These are phyloP conservation scores for Penicillium sp. DNA, from an alignment of 2,329 filamentous ascomycete genomes.

Conservation along the genomic window DNA sequence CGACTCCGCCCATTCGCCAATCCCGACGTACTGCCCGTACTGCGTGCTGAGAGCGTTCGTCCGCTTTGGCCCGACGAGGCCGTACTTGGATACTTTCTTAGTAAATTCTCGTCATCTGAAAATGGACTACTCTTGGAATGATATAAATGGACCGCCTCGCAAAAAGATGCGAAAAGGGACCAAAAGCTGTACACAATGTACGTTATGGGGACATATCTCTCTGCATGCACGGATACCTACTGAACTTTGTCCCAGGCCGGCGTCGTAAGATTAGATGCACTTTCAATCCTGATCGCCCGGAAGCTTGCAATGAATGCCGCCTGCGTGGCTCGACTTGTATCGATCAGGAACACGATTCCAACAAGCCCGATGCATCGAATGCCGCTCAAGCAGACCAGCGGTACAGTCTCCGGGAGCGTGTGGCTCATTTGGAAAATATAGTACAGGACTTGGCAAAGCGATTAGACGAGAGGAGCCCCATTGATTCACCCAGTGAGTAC, in stretches of 20 bases:
- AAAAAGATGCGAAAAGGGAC: conserved; percentile 45
- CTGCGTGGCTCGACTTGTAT: conserved; percentile 37
- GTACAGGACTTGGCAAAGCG: conserved; percentile 33
- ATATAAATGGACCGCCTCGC: conserved; percentile 32
- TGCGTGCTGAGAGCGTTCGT: not conserved
- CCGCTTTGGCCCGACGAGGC: not conserved
- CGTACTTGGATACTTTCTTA: not conserved
- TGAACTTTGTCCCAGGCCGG: conserved; percentile 24
- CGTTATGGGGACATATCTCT: conserved; percentile 1
- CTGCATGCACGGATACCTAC: not conserved
- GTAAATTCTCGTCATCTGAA: not conserved
- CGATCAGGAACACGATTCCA: conserved; percentile 33
- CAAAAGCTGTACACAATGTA: conserved; percentile 42
- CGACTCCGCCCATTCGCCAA: not conserved
- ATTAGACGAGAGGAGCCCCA: conserved; percentile 22
- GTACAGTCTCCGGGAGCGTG: conserved; percentile 38
- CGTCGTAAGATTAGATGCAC: conserved; percentile 43
- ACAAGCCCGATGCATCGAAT: conserved; percentile 1
- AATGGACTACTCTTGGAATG: conserved; percentile 21
- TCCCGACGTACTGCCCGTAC: not conserved
- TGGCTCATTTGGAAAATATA: conserved; percentile 35
- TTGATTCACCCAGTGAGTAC: conserved; percentile 5
- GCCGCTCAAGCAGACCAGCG: conserved; percentile 23
- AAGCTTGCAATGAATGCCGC: conserved; percentile 40
- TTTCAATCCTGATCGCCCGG: conserved; percentile 30